Conservation (phyloP, 1,284 basidiomycete species). For the Puccinia polysora region DNA sequence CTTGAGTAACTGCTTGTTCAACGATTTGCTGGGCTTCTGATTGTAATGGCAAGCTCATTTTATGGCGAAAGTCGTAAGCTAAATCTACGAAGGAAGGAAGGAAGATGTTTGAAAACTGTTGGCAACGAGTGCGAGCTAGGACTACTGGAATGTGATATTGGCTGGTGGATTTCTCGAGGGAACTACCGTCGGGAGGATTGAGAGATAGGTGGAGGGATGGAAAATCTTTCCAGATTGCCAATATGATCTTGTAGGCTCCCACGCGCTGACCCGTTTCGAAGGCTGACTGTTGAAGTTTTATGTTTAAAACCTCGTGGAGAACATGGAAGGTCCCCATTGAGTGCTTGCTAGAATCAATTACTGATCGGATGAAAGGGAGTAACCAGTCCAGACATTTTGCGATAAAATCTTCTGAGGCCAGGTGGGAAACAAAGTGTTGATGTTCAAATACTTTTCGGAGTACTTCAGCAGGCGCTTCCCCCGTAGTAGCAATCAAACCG, state of each 20-base stretch:
- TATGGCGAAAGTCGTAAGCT: conserved; percentile 14
- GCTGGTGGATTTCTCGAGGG: neutral
- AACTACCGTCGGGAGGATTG: neutral
- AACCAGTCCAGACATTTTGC: conserved; percentile 26
- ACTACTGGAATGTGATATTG: neutral
- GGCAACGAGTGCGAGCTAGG: conserved; percentile 11
- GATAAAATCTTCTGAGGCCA: neutral
- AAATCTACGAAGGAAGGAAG: conserved; percentile 29
- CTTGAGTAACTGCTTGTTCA: conserved; percentile 16
- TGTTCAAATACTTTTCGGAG: conserved; percentile 15
- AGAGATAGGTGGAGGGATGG: neutral
- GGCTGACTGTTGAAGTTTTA: conserved; percentile 12
- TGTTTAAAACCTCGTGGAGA: conserved; percentile 13
- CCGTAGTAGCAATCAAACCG: neutral
- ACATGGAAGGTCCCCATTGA: conserved; percentile 14
- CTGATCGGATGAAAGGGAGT: conserved; percentile 33
- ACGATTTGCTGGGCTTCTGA: conserved; percentile 9
- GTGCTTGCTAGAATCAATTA: conserved; percentile 8
- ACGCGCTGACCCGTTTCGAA: conserved; percentile 6
- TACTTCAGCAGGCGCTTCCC: conserved; percentile 6
- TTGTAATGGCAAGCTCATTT: neutral
- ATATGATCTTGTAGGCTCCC: conserved; percentile 6
- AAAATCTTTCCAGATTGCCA: conserved; percentile 13
- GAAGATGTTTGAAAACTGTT: conserved; percentile 22
- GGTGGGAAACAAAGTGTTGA: conserved; percentile 6